Evolutionary conservation across 2,329 filamentous ascomycete species (phyloP).

Genomic region (Seiridium cupressi): DNA sequence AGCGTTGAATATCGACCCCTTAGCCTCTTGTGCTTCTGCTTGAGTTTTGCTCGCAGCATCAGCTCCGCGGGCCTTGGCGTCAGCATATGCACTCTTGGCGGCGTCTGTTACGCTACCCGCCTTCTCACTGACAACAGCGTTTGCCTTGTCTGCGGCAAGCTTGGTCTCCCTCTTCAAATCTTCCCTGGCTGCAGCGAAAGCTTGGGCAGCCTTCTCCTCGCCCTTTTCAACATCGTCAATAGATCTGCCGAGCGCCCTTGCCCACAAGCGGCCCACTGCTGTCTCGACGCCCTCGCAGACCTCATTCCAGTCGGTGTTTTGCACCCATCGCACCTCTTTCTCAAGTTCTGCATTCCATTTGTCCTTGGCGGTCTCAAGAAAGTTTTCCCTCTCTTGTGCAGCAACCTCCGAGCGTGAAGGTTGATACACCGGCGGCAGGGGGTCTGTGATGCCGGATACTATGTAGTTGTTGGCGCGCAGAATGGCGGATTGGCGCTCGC

Average conservation of each 20-base stretch:
- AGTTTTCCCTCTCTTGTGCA: constrained; percentile 49
- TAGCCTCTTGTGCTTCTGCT: constrained; percentile 32
- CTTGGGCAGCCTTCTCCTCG: constrained; percentile 24
- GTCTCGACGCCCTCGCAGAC: constrained; percentile 59
- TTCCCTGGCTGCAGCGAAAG: constrained; percentile 11
- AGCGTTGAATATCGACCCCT: constrained; percentile 34
- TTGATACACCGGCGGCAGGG: constrained; percentile 41
- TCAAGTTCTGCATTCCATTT: constrained; percentile 76
- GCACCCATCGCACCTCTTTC: constrained; percentile 62
- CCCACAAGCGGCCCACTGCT: constrained; percentile 43
- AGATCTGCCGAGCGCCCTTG: constrained; percentile 31
- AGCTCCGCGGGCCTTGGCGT: constrained; percentile 26
- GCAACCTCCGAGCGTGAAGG: constrained; percentile 51
- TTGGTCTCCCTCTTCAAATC: constrained; percentile 10
- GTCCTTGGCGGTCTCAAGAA: constrained; percentile 70
- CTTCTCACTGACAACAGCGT: constrained; percentile 26
- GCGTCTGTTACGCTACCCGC: constrained; percentile 23
- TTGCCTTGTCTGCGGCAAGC: constrained; percentile 35
- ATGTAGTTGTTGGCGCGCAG: constrained; percentile 57
- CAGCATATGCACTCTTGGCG: constrained; percentile 26
- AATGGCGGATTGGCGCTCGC: constrained; percentile 54
- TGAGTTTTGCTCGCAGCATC: constrained; percentile 25
- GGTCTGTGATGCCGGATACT: constrained; percentile 51
- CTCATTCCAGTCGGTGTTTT: constrained; percentile 64
- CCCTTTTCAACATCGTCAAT: constrained; percentile 28